Evolutionary conservation across 495 filamentous ascomycete genomes (phyloP).

Genomic region (Symbiotaphrina buchneri): DNA sequence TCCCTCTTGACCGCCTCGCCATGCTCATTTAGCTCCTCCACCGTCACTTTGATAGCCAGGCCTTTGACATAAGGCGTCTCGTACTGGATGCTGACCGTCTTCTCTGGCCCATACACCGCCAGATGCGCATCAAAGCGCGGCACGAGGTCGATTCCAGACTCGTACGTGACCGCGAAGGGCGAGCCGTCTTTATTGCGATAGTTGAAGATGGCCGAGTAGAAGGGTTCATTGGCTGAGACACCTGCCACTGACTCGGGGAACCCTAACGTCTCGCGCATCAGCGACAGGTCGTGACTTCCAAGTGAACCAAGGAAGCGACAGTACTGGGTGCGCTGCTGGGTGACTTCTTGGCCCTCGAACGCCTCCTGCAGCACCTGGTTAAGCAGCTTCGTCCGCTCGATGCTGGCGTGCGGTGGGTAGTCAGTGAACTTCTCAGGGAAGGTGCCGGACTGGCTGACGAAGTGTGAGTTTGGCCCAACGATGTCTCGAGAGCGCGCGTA

Average conservation of each 20-base stretch:
- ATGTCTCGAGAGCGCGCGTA: conserved; percentile 32
- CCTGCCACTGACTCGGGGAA: conserved; percentile 19
- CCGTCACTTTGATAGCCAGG: conserved; percentile 21
- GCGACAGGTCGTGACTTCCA: conserved; percentile 29
- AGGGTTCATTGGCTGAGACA: conserved; percentile 19
- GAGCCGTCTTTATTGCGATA: conserved; percentile 7
- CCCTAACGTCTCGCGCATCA: conserved; percentile 32
- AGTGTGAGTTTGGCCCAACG: conserved; percentile 21
- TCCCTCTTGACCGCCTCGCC: conserved; percentile 14
- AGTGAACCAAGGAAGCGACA: conserved; percentile 22
- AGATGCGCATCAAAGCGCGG: conserved; percentile 33
- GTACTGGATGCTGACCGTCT: conserved; percentile 24
- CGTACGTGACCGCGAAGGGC: conserved; percentile 27
- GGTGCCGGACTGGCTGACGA: conserved; percentile 25
- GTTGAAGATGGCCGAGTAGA: conserved; percentile 24
- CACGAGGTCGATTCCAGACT: conserved; percentile 27
- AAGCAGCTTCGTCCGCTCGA: conserved; percentile 8
- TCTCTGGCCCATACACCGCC: conserved; percentile 24
- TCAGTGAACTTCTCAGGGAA: conserved; percentile 17
- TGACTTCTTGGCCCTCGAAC: conserved; percentile 8
- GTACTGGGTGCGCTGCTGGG: conserved; percentile 11
- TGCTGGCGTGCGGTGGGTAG: conserved; percentile 7
- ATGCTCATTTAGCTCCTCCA: conserved; percentile 20
- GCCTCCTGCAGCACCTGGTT: conserved; percentile 5
- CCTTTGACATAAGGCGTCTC: conserved; percentile 27